Evolutionary conservation across 352 stramenopile species (phyloP), one percentile per base, ranked within the genome.

Genomic region (Globisporangium megalacanthum): DNA sequence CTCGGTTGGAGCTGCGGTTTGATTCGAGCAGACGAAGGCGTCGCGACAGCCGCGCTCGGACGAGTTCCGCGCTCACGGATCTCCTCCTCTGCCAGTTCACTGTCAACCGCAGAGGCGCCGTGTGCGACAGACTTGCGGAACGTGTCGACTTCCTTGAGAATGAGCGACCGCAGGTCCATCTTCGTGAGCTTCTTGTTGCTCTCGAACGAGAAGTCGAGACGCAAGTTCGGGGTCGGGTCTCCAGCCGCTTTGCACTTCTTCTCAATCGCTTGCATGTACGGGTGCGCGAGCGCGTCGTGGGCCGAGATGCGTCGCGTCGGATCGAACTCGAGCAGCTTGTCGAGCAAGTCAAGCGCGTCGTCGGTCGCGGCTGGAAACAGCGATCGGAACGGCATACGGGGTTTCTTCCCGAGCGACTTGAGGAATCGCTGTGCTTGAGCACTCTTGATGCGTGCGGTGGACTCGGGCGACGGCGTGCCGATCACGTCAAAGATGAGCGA

Each of bases 401-500:
- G 56, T 35, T 85, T 88, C 52, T 75, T 82, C 0, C 76, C 74
- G 1, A 92, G 53, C 1, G 74, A 87, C 10, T 75, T 77, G 36
- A 92, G 63, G 56, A 92, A 92, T 9, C 74, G 66, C 53, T 89
- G 78, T 2, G 82, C 82, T 51, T 92, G 79, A 0, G 77, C 69
- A 36, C 82, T 92, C 55, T 92, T 86, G 52, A 92, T 86, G 44
- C 68, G 67, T 2, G 62, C 62, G 2, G 74, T 68, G 0, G 70
- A 65, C 14, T 87, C 76, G 2, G 52, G 13, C n/a, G 73, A 52
- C 31, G 82, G 82, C 6, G 79, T 76, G 20, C 79, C 79, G 15
- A 92, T 75, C 7, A 92, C 75, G 25, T 92, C 77, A 25, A 90
- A 92, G 54, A 92, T 90, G 20, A 90, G 60, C 2, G 76, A 75